Conservation (phyloP, 768 basidiomycete genomes). For the Tulasnella sp. region DNA sequence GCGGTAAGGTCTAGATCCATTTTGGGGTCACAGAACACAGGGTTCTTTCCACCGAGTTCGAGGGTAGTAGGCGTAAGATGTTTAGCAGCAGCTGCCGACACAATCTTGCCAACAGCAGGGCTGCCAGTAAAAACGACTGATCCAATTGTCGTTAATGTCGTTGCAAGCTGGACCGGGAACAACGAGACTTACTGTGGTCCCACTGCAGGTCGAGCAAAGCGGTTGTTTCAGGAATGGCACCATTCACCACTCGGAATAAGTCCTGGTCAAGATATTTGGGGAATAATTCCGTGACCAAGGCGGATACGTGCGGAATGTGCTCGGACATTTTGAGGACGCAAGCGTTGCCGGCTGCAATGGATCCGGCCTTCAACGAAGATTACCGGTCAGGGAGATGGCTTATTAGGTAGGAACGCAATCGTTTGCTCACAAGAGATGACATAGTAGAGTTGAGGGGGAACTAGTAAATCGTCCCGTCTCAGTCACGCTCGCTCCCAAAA, state of each 20-base stretch:
- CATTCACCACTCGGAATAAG: constrained; percentile 64
- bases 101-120: constrained; percentile 8
- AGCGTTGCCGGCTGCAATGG: constrained; percentile 73
- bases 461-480: background rate
- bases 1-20: constrained; percentile 32
- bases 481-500: background rate
- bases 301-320: constrained; percentile 50
- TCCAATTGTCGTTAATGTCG: background rate
- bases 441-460: background rate
- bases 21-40: constrained; percentile 38
- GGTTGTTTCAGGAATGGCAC: constrained; percentile 61
- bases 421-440: background rate
- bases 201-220: constrained; percentile 70
- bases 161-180: constrained; percentile 42
- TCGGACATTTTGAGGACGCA: constrained; percentile 77
- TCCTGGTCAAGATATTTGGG: constrained; percentile 71
- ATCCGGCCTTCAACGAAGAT: constrained; percentile 41
- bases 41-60: constrained; percentile 28
- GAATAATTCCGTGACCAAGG: constrained; percentile 61
- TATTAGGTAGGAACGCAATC: background rate
- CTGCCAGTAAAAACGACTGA: constrained; percentile 21
- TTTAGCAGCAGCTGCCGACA: constrained; percentile 11
- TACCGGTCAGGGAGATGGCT: background rate
- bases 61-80: constrained; percentile 16
- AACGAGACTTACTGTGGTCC: constrained; percentile 48